Conservation (phyloP, 257 asterid species). For the Ophiorrhiza pumila region DNA sequence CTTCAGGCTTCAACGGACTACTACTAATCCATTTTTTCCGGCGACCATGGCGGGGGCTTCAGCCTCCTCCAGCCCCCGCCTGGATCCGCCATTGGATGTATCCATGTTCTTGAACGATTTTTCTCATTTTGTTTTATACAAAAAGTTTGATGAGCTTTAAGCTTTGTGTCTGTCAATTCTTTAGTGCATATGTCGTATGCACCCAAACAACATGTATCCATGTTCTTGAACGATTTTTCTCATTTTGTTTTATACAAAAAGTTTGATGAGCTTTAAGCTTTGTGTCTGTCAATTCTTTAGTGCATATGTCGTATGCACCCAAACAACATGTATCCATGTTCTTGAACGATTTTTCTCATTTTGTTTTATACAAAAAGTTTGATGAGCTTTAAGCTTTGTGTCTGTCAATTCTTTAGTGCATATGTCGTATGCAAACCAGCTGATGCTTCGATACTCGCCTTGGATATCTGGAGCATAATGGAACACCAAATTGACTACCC, state of each 20-base stretch:
- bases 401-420: constrained; percentile 1
- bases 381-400: not conserved
- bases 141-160: not conserved
- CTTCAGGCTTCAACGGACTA: too few species aligned
- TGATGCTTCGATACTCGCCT: too few species aligned
- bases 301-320: constrained; percentile 11
- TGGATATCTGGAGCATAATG: too few species aligned
- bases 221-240: not conserved
- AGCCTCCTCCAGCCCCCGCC: too few species aligned
- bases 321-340: too few species aligned
- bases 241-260: not conserved
- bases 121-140: not conserved
- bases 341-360: not conserved
- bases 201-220: too few species aligned
- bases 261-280: not conserved
- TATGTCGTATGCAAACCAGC: too few species aligned
- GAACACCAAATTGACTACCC: too few species aligned
- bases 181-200: constrained; percentile 13
- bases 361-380: not conserved
- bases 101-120: not conserved
- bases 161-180: not conserved
- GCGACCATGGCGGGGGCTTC: too few species aligned
- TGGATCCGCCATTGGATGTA: too few species aligned
- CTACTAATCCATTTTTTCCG: too few species aligned
- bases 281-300: not conserved